Percentiles rank a stretch among this genome's conserved stretches.
Conservation (phyloP, 208 protist genomes). For the Acanthamoeba triangularis region DNA sequence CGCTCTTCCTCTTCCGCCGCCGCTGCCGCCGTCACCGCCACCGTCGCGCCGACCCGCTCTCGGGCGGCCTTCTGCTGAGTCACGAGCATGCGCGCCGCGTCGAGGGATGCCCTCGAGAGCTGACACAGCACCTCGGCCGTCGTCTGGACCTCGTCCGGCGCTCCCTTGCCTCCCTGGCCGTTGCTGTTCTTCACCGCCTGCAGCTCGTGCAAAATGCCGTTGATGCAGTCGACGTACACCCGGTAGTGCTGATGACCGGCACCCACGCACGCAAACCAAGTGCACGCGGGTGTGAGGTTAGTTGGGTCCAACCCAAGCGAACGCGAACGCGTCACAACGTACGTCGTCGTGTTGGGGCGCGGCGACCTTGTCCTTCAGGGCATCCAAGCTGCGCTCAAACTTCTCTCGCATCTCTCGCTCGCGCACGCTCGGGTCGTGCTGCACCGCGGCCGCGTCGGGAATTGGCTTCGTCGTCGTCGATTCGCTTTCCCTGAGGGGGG, state of each 20-base stretch:
- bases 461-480: background rate
- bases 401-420: constrained; percentile 2
- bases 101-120: constrained; percentile 3
- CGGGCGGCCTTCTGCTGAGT: background rate
- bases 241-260: constrained; percentile 12
- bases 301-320: background rate
- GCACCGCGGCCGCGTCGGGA: background rate
- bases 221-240: constrained; percentile 25
- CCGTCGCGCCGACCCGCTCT: background rate
- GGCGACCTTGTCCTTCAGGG: background rate
- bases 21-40: background rate
- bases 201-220: background rate
- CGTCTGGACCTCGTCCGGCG: background rate
- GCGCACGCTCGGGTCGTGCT: background rate
- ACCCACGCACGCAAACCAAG: background rate
- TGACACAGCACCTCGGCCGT: constrained; percentile 20
- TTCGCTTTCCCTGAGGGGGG: background rate
- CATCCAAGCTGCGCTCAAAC: background rate
- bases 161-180: too few species aligned
- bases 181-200: background rate
- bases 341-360: constrained; percentile 4
- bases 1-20: background rate
- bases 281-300: too few species aligned
- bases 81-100: constrained; percentile 32
- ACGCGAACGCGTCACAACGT: background rate